Conservation (phyloP, 768 basidiomycete genomes). For the Porphyrellus cyaneotinctus region DNA sequence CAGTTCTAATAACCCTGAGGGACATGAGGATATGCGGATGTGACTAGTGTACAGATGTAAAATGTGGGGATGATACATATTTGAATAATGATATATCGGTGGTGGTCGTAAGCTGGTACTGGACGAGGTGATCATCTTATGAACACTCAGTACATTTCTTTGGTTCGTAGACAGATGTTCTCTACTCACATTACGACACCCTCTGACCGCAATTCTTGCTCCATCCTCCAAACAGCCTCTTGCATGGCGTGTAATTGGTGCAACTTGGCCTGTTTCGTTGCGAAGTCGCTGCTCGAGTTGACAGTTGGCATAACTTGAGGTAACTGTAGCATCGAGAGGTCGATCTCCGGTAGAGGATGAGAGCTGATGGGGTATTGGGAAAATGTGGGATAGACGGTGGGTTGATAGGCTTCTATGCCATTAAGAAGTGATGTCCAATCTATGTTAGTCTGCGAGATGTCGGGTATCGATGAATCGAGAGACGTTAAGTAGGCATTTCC, state of each 20-base stretch:
- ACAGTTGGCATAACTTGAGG: constrained; percentile 1
- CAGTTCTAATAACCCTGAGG: not conserved
- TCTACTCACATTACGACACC: constrained; percentile 12
- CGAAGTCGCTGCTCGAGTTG: not conserved
- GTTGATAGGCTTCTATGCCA: not conserved
- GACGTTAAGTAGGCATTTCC: not conserved
- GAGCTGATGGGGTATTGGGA: not conserved
- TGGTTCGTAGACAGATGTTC: no score
- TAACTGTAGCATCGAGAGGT: constrained; percentile 26
- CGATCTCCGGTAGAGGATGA: constrained; percentile 19
- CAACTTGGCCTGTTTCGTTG: constrained; percentile 16
- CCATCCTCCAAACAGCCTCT: constrained; percentile 32
- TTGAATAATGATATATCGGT: constrained; percentile 20
- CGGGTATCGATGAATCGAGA: not conserved
- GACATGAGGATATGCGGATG: not conserved
- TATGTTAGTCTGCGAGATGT: not conserved
- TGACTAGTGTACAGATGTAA: not conserved
- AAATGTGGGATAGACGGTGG: not conserved
- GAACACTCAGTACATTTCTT: not conserved
- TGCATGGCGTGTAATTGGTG: constrained; percentile 29
- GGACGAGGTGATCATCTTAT: constrained; percentile 5
- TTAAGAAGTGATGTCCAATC: constrained; percentile 19
- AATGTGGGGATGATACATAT: constrained; percentile 7
- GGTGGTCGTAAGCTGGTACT: not conserved
- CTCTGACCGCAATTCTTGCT: constrained; percentile 29